Evolutionary conservation across 129 eudicot species (phyloP).

Genomic region (Flaveria brownii): DNA sequence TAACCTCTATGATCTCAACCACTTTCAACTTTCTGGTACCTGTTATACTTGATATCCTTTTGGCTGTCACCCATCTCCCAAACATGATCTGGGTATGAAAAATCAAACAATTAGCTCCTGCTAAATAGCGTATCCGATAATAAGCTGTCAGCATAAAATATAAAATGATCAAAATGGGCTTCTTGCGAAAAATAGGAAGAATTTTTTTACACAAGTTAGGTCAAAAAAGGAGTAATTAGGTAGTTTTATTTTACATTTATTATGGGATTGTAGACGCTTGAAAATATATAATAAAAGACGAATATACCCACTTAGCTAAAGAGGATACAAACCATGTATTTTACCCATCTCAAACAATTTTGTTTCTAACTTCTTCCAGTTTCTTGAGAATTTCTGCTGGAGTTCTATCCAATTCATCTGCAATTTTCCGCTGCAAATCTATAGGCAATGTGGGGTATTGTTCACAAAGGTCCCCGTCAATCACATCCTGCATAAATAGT

Average conservation of each 20-base stretch:
- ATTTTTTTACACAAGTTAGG: not conserved
- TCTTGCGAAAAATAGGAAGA: not conserved
- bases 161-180: not conserved
- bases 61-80: not conserved
- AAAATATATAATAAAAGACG: not conserved
- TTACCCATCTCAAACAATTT: constrained; percentile 57
- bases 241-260: not conserved
- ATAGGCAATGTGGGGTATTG: constrained; percentile 86
- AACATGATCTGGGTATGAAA: constrained; percentile 14
- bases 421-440: constrained; percentile 86
- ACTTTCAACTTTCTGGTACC: not conserved
- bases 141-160: not conserved
- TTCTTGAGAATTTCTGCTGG: constrained; percentile 95
- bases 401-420: constrained; percentile 93
- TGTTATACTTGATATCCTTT: not conserved
- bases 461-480: constrained; percentile 96
- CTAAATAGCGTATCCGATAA: not conserved
- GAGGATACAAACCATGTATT: not conserved
- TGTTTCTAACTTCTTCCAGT: constrained; percentile 89
- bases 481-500: constrained; percentile 72
- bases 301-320: constrained; percentile 15
- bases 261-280: not conserved
- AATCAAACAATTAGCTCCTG: not conserved
- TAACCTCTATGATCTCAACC: constrained; percentile 15
- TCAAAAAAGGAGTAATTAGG: not conserved